Percentiles rank a stretch among this genome's conserved stretches.
Conservation (phyloP, 176 grass and related monocot genomes). For the Oryza longistaminata region DNA sequence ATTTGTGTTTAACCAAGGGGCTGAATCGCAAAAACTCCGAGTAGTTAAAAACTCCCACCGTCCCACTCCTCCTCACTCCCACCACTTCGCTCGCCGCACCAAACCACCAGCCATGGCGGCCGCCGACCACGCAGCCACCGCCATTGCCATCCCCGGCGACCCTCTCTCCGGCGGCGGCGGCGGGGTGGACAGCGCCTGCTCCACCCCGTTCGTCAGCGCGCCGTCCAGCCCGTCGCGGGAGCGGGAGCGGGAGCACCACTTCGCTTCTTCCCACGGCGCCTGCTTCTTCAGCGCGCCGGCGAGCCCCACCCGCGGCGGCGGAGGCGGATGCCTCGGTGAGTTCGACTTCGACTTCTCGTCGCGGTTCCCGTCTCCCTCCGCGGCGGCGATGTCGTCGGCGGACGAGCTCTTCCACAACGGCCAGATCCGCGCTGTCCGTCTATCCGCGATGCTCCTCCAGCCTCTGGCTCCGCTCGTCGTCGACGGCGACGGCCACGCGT, state of each 20-base stretch:
- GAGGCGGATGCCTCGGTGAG: slow-evolving; percentile 10
- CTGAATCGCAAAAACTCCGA: background rate
- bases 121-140: background rate
- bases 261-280: background rate
- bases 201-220: slow-evolving; percentile 68
- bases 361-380: slow-evolving; percentile 44
- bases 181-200: slow-evolving; percentile 52
- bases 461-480: background rate
- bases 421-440: slow-evolving; percentile 72
- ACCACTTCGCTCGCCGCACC: background rate
- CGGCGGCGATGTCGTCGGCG: slow-evolving; percentile 76
- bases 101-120: background rate
- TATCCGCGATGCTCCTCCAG: slow-evolving; percentile 44
- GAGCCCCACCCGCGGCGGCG: slow-evolving; percentile 60
- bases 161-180: background rate
- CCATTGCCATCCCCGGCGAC: background rate
- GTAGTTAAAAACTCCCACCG: slow-evolving; percentile 31
- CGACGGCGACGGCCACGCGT: background rate
- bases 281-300: slow-evolving; percentile 95
- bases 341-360: slow-evolving; percentile 73
- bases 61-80: background rate
- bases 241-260: background rate
- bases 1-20: accelerated
- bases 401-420: slow-evolving; percentile 93
- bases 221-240: slow-evolving; percentile 59